Evolutionary conservation across 257 asterid genomes (phyloP).

Genomic region (Rauvolfia tetraphylla): DNA sequence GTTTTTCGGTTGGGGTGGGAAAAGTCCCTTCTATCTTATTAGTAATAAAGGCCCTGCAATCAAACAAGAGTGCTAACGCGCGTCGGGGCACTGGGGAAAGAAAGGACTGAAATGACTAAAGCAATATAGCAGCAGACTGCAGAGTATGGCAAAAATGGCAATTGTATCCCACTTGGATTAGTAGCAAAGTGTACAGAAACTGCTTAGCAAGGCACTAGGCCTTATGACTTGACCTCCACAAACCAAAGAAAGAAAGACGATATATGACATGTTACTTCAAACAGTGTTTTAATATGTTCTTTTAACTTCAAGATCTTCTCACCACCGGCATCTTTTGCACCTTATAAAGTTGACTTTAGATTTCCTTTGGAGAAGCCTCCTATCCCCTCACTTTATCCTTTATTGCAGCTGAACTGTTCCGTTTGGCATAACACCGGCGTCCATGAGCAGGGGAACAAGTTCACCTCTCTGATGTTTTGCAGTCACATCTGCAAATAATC

Average conservation of each 20-base stretch:
- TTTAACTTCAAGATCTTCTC: not conserved
- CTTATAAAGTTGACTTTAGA: not conserved
- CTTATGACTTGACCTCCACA: too few species aligned
- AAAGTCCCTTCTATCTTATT: too few species aligned
- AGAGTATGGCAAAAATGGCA: not conserved
- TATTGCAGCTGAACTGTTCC: not conserved
- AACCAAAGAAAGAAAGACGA: too few species aligned
- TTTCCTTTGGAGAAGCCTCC: not conserved
- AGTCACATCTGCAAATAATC: conserved; percentile 41
- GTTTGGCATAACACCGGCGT: conserved; percentile 50
- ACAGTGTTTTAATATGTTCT: not conserved
- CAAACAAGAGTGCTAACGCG: too few species aligned
- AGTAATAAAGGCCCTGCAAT: too few species aligned
- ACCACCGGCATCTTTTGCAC: not conserved
- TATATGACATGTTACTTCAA: too few species aligned
- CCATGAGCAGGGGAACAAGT: conserved; percentile 58
- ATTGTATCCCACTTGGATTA: too few species aligned
- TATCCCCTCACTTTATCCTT: too few species aligned
- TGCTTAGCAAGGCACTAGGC: too few species aligned
- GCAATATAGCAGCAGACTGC: not conserved
- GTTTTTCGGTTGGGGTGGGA: too few species aligned
- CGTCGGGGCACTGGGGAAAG: too few species aligned
- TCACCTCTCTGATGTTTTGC: conserved; percentile 53
- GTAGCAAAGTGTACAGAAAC: too few species aligned
- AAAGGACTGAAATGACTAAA: not conserved